These are phyloP conservation scores for Sugiyamaella qingdaonensis DNA, from an alignment of 805 yeast genomes.

Conservation along the genomic window DNA sequence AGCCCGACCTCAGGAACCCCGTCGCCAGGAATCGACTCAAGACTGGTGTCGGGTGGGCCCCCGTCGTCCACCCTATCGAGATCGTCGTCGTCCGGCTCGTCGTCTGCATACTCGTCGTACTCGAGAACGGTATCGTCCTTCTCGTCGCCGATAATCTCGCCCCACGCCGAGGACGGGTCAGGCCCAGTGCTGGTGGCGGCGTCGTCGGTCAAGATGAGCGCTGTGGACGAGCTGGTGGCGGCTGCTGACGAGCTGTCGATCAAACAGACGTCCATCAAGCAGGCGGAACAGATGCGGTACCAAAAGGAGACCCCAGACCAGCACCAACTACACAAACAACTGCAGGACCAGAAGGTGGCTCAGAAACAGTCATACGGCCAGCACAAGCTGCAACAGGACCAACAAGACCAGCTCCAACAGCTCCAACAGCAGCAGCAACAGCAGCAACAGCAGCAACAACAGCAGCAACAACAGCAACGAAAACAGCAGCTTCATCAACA, in stretches of 20 bases:
- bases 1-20: neutral
- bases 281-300: neutral
- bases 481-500: neutral
- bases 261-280: too few species aligned
- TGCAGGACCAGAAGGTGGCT: neutral
- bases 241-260: neutral
- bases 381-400: neutral
- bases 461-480: neutral
- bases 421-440: neutral
- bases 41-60: slow-evolving; percentile 16
- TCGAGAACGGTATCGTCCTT: slow-evolving; percentile 6
- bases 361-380: neutral
- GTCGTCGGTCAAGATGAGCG: neutral
- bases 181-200: neutral
- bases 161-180: slow-evolving; percentile 10
- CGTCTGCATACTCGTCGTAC: slow-evolving; percentile 7
- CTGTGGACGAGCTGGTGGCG: neutral
- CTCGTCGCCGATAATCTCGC: slow-evolving; percentile 12
- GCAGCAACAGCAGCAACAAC: neutral
- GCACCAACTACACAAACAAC: neutral
- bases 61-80: slow-evolving; percentile 7
- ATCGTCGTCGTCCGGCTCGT: slow-evolving; percentile 12
- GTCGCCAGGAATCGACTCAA: neutral
- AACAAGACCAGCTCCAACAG: neutral
- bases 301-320: neutral